Base-by-base conservation (phyloP, 306 rosid genomes). In the Cicer yamashitae region DNA sequence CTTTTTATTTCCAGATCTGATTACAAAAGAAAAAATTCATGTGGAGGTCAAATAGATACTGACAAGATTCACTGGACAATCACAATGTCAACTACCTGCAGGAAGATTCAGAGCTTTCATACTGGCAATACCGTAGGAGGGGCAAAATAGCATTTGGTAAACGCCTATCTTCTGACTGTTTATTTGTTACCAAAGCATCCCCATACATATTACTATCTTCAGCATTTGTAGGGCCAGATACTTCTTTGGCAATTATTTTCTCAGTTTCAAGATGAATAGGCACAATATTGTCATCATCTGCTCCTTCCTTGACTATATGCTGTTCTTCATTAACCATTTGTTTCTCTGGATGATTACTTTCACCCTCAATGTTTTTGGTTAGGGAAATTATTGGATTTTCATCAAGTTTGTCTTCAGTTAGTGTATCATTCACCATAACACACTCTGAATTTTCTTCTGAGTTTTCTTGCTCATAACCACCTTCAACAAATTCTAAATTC, bases 31-130 rank as follows among this genome's bases (percentile, higher is more conserved):
- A 60, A 74, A 74, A 18, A 37, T 38, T 15, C 10, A 67, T 70
- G 76, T 20, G n/a, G 17, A 17, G 17, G 34, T 78, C 45, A 56
- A 43, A 63, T 39, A 20, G 66, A 48, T 54, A 63, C 81, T 52
- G 10, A 76, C 74, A 39, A 71, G 66, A 76, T 50, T 73, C 62
- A 51, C 71, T 4, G 65, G 70, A 74, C 8, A 74, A 77, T 46
- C n/a, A 85, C 48, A 58, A 68, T 76, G 37, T 59, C 75, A 62
- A 25, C 43, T 89, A 96, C 99, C 99, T 96, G 79, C 91, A 88
- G 76, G 99, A 92, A 74, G 99, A 92, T 59, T 96, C 99, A 59
- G 99, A 96, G 84, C 99, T 96, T 90, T 92, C 99, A 81, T 92
- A 92, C 77, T 96, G 99, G 87, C 74, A 83, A 81, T 82, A 48